phyloP scores from a whole-genome alignment of 2,329 filamentous ascomycete species.

The Stemphylium vesicarium region DNA sequence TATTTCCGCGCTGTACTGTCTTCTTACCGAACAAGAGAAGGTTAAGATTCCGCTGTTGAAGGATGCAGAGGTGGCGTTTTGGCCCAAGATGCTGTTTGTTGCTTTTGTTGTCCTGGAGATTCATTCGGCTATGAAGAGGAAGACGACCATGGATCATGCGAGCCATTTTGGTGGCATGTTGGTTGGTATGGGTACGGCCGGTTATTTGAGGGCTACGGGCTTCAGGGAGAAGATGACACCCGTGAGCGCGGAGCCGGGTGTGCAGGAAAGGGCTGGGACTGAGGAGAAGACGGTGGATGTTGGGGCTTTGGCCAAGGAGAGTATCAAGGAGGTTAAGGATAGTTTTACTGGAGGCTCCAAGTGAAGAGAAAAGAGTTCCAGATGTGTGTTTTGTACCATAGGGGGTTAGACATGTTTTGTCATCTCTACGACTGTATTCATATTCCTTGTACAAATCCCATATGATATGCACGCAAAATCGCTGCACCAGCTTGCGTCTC shows the following conservation, averaged over 20 bases:
- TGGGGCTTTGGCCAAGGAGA: slow-evolving; percentile 31
- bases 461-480: neutral
- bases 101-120: slow-evolving; percentile 39
- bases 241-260: neutral
- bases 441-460: neutral
- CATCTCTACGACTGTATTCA: neutral
- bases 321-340: slow-evolving; percentile 44
- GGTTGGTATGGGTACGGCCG: slow-evolving; percentile 33
- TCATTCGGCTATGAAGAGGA: slow-evolving; percentile 17
- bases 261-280: slow-evolving; percentile 18
- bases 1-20: slow-evolving; percentile 36
- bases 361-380: neutral
- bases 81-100: slow-evolving; percentile 37
- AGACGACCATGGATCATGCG: slow-evolving; percentile 40
- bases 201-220: slow-evolving; percentile 35
- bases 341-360: slow-evolving; percentile 26
- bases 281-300: slow-evolving; percentile 33
- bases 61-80: slow-evolving; percentile 35
- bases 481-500: too few species aligned
- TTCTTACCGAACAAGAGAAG: slow-evolving; percentile 40
- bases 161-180: slow-evolving; percentile 47
- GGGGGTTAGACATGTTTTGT: neutral
- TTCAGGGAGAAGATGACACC: slow-evolving; percentile 25
- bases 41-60: slow-evolving; percentile 42
- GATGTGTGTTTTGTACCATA: neutral